phyloP scores from a whole-genome alignment of 108 stramenopile genomes.

The Fragilaria crotonensis region DNA sequence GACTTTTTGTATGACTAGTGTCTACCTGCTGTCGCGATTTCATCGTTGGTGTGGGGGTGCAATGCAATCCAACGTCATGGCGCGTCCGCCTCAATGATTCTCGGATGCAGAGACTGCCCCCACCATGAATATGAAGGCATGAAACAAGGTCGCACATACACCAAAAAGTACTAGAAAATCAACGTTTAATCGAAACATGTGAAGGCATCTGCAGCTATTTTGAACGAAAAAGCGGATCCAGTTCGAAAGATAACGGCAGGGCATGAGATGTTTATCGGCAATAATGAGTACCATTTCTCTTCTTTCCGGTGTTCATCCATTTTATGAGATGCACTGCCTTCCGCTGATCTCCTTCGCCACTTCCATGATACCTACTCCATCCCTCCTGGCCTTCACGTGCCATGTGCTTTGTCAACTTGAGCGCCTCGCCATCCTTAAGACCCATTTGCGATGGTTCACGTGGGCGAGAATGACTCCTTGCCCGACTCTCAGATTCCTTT shows the following conservation, averaged over 20 bases:
- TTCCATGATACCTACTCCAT: conserved; percentile 44
- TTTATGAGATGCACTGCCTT: conserved; percentile 84
- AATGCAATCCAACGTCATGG: too few species aligned
- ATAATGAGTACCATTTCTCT: conserved; percentile 83
- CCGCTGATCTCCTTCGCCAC: conserved; percentile 83
- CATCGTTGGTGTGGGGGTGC: too few species aligned
- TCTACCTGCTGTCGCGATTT: too few species aligned
- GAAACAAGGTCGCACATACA: too few species aligned
- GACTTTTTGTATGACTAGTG: too few species aligned
- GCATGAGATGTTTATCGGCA: conserved; percentile 23
- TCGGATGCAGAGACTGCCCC: too few species aligned
- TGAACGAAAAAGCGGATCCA: too few species aligned
- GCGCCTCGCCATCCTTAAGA: conserved; percentile 58
- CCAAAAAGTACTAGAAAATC: too few species aligned
- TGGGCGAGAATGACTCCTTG: conserved; percentile 70
- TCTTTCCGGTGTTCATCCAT: conserved; percentile 92
- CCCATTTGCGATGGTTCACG: conserved; percentile 73
- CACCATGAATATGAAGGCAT: too few species aligned
- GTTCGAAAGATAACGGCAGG: background rate
- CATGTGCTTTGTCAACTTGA: conserved; percentile 60
- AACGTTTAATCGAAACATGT: too few species aligned
- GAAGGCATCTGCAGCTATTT: too few species aligned
- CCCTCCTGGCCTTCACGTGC: conserved; percentile 53
- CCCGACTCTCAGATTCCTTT: conserved; percentile 51
- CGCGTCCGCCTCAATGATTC: too few species aligned